phyloP scores from a whole-genome alignment of 345 rosid species.

The Populus ilicifolia region DNA sequence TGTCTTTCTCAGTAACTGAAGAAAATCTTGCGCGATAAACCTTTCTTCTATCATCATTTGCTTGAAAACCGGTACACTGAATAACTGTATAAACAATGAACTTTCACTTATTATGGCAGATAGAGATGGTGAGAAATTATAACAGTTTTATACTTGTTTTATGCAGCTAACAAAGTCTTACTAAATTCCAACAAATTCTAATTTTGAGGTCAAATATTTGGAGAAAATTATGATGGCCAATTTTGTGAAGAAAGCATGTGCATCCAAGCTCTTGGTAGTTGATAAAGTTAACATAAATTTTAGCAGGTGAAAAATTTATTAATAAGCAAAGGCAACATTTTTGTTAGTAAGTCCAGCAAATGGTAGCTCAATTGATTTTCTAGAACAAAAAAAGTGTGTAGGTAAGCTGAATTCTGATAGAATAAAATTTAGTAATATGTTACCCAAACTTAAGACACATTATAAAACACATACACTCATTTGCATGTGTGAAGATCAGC shows the following conservation, averaged over 20 bases:
- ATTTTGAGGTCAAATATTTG: not conserved
- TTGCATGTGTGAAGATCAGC: no score
- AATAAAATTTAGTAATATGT: no score
- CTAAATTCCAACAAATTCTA: constrained; percentile 4
- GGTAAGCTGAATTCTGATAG: no score
- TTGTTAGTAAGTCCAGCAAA: no score
- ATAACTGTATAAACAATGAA: constrained; percentile 51
- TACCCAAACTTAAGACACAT: no score
- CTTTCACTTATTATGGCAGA: constrained; percentile 3
- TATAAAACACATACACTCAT: no score
- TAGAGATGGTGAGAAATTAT: not conserved
- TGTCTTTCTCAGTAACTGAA: constrained; percentile 93
- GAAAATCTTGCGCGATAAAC: constrained; percentile 86
- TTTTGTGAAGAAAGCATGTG: not conserved
- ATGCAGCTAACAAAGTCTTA: not conserved
- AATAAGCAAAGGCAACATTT: no score
- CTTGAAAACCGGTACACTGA: constrained; percentile 64
- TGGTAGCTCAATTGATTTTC: no score
- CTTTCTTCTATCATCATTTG: constrained; percentile 52
- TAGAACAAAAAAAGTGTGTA: no score
- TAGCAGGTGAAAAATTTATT: no score
- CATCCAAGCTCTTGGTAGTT: not conserved
- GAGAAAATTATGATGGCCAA: not conserved
- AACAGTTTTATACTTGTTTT: not conserved
- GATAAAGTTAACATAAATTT: not conserved